Evolutionary conservation across 148 eudicot species (phyloP), one percentile per base, ranked within the genome.

Genomic region (Camellia granthamiana): DNA sequence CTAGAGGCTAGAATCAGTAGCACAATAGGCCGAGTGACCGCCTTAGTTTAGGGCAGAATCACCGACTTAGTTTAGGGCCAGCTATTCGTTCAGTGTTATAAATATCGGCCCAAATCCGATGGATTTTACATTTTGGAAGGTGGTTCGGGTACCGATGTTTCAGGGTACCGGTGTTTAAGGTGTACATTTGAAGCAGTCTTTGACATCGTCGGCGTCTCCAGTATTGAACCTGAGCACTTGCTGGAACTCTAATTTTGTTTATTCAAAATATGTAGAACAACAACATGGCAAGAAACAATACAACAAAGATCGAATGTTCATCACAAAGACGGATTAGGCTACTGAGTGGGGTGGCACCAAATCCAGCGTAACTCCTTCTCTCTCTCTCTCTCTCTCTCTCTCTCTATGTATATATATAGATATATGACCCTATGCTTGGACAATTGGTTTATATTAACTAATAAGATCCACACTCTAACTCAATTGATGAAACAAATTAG

Each of bases 341-440:
- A 96, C 99, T 70, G 99, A 96, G 81, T 96, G 99, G 99, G 98
- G 99, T 74, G 99, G 99, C 59, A 95, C 97, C 73, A 96, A 96
- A 74, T 88, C 95, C 74, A 93, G 91, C 97, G 98, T 95, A 92
- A 2, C 30, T 63, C 1, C 23, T 60, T 10, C 38, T 30, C 38
- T 1, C 38, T 1, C 38, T 30, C 38, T 3, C 44, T 8, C 43
- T 38, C 16, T 18, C 38, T 3, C n/a, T 23, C 0, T 23, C 23
- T 23, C 0, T 23, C 30, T 23, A 23, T 23, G 30, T 23, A 18
- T 66, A 0, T 1, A 30, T 30, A 30, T 30, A 30, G 38, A 30
- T 30, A 30, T 30, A 30, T 30, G 38, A 30, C 38, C 38, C 38
- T 30, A 30, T 30, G 38, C 38, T 30, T 30, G 38, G 38, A 30